A percentile compares a stretch with the other conserved stretches of the same genome.
These are phyloP conservation scores for Przewalskia tangutica DNA, from an alignment of 257 asterid genomes.

Conservation along the genomic window DNA sequence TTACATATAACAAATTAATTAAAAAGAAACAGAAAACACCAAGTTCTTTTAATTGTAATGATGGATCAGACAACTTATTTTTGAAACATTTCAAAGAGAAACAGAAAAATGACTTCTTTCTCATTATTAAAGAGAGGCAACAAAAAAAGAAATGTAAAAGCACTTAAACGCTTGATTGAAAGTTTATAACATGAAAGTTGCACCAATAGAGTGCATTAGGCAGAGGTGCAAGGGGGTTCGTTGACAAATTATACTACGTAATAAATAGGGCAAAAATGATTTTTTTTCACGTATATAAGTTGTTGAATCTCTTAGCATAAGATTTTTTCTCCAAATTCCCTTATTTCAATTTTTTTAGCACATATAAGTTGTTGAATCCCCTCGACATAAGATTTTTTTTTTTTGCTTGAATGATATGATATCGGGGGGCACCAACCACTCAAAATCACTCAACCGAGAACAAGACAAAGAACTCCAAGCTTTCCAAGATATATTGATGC, in stretches of 20 bases:
- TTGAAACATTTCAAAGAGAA: neutral
- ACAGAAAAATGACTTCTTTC: neutral
- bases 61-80: neutral
- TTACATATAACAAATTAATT: neutral
- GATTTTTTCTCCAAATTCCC: no score
- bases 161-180: neutral
- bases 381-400: no score
- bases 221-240: neutral
- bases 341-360: no score
- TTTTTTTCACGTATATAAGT: neutral
- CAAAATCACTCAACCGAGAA: no score
- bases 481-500: no score
- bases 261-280: neutral
- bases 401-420: no score
- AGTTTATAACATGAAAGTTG: neutral
- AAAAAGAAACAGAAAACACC: neutral
- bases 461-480: no score
- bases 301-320: neutral
- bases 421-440: no score
- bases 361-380: no score
- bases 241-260: neutral
- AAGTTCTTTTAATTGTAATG: neutral
- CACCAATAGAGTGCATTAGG: slow-evolving; percentile 12
- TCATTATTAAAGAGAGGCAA: neutral
- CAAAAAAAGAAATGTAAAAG: no score